Percentiles rank a stretch among this genome's conserved stretches.
phyloP scores from a whole-genome alignment of 2,329 filamentous ascomycete species.

The Talaromyces marneffei region DNA sequence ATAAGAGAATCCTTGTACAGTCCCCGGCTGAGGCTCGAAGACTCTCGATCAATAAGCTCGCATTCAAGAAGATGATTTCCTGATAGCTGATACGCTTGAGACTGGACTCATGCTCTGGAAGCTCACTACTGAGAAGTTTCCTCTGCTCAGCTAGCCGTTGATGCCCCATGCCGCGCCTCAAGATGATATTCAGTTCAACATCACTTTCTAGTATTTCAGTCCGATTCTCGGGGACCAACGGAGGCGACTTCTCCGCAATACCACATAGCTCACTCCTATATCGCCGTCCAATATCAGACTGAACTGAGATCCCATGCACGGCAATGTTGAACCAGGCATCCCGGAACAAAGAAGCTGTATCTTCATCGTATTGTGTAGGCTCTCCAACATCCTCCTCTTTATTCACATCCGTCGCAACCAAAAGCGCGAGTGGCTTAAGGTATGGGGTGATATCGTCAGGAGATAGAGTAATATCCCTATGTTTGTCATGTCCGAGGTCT shows the following conservation, averaged over 20 bases:
- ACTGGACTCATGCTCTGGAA: slow-evolving; percentile 71
- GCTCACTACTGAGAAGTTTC: slow-evolving; percentile 63
- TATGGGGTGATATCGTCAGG: slow-evolving; percentile 83
- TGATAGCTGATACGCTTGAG: slow-evolving; percentile 80
- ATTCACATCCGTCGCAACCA: slow-evolving; percentile 56
- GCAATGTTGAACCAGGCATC: slow-evolving; percentile 99
- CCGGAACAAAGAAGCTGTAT: slow-evolving; percentile 66
- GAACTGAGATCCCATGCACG: slow-evolving; percentile 79
- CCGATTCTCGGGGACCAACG: slow-evolving; percentile 80
- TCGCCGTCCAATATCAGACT: slow-evolving; percentile 65
- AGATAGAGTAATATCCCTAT: slow-evolving; percentile 74
- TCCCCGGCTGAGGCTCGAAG: slow-evolving; percentile 80
- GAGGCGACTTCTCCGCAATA: slow-evolving; percentile 80
- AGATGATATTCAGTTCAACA: slow-evolving; percentile 89
- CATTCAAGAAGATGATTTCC: slow-evolving; percentile 86
- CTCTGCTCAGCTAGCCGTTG: slow-evolving; percentile 71
- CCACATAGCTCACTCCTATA: slow-evolving; percentile 71
- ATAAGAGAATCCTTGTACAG: slow-evolving; percentile 81
- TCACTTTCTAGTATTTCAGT: slow-evolving; percentile 91
- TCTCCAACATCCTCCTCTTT: slow-evolving; percentile 22
- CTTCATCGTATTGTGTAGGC: slow-evolving; percentile 51
- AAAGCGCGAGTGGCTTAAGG: slow-evolving; percentile 75
- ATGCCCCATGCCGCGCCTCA: slow-evolving; percentile 76
- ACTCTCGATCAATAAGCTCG: slow-evolving; percentile 82
- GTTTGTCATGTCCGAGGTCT: slow-evolving; percentile 65